phyloP scores from a whole-genome alignment of 805 yeast species.

The Cyberlindnera euphorbiiphila region DNA sequence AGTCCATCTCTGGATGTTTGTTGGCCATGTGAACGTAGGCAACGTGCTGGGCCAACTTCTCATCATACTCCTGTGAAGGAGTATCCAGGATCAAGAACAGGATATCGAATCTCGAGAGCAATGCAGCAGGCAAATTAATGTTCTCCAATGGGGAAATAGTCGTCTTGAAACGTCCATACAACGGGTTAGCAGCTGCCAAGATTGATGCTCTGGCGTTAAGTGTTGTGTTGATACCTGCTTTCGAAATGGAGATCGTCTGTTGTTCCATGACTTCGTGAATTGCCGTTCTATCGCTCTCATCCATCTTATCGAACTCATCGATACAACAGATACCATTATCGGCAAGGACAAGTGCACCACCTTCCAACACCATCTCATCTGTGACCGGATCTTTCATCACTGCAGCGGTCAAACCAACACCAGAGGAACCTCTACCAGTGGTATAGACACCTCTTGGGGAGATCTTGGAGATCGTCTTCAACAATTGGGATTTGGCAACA shows the following conservation, averaged over 20 bases:
- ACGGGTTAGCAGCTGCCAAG: conserved; percentile 97
- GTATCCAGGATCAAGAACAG: conserved; percentile 82
- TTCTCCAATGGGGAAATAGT: conserved; percentile 88
- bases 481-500: conserved; percentile 95
- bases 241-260: conserved; percentile 94
- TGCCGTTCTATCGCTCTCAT: conserved; percentile 93
- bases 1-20: conserved; percentile 73
- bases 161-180: conserved; percentile 92
- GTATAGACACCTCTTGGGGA: conserved; percentile 97
- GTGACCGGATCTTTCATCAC: conserved; percentile 99
- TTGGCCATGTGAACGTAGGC: conserved; percentile 94
- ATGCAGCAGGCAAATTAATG: conserved; percentile 94
- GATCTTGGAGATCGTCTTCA: conserved; percentile 84
- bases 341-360: conserved; percentile 95
- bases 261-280: conserved; percentile 99
- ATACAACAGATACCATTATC: conserved; percentile 98
- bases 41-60: conserved; percentile 86
- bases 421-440: conserved; percentile 98
- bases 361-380: conserved; percentile 96
- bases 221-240: conserved; percentile 96
- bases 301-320: conserved; percentile 99
- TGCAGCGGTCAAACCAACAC: conserved; percentile 98
- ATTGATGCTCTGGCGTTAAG: conserved; percentile 93
- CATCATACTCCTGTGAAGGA: conserved; percentile 77
- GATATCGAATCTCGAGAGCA: conserved; percentile 90